These are phyloP conservation scores for Blakeslea trispora DNA, from an alignment of 371 early-diverging fungal species.

Conservation along the genomic window DNA sequence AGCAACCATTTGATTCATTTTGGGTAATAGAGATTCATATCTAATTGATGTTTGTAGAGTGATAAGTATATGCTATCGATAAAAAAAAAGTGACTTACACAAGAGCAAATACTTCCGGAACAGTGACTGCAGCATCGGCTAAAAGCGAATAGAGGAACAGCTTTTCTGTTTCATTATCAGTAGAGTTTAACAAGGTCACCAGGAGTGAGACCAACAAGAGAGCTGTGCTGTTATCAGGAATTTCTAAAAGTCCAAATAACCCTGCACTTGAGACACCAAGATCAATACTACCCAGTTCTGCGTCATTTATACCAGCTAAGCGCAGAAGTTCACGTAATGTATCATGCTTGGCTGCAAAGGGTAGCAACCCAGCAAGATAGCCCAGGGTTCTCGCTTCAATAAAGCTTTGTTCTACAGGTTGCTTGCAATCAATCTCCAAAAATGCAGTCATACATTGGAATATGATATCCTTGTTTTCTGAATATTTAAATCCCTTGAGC, in stretches of 20 bases:
- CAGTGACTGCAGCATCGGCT: conserved; percentile 72
- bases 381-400: conserved; percentile 71
- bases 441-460: conserved; percentile 69
- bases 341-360: conserved; percentile 66
- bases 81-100: too few species aligned
- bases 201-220: conserved; percentile 75
- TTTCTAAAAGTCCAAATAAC: conserved; percentile 70
- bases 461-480: conserved; percentile 71
- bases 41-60: too few species aligned
- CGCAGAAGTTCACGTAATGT: conserved; percentile 64
- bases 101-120: conserved; percentile 76
- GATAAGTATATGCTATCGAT: too few species aligned
- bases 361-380: conserved; percentile 75
- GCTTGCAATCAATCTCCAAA: conserved; percentile 69
- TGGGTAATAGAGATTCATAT: conserved; percentile 73
- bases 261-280: conserved; percentile 56
- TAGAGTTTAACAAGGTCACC: conserved; percentile 79
- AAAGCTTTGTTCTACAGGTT: conserved; percentile 45
- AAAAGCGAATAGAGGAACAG: conserved; percentile 83
- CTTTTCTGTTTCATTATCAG: conserved; percentile 83
- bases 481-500: conserved; percentile 80
- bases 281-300: conserved; percentile 55
- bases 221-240: conserved; percentile 70
- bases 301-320: conserved; percentile 56
- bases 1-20: conserved; percentile 75